Conservation (phyloP, 2,329 filamentous ascomycete genomes). For the Fusarium staphyleae region DNA sequence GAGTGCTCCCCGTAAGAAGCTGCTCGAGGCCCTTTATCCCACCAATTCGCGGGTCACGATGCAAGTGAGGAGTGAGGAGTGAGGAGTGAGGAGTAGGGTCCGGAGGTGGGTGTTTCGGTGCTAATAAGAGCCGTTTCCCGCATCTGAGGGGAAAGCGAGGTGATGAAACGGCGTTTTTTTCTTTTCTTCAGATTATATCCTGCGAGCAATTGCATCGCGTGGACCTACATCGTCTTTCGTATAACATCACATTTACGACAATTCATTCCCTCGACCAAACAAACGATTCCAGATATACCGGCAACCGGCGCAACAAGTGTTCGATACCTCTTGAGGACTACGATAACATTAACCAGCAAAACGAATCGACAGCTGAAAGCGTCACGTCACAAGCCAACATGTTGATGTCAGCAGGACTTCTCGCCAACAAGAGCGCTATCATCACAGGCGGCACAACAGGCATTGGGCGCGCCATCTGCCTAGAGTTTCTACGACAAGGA, state of each 20-base stretch:
- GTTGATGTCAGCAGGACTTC: slow-evolving; percentile 59
- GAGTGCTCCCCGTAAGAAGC: slow-evolving; percentile 6
- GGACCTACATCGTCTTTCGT: neutral
- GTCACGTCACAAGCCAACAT: slow-evolving; percentile 42
- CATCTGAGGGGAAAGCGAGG: slow-evolving; percentile 22
- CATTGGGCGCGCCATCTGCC: slow-evolving; percentile 84
- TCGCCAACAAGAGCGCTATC: slow-evolving; percentile 78
- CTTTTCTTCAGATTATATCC: neutral
- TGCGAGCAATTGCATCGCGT: neutral
- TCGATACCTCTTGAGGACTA: neutral
- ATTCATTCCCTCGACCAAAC: neutral
- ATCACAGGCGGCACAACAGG: slow-evolving; percentile 88
- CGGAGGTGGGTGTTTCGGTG: slow-evolving; percentile 18
- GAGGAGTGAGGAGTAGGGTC: slow-evolving; percentile 16
- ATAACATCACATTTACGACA: slow-evolving; percentile 4
- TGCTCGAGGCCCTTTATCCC: slow-evolving; percentile 11
- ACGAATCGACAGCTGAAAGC: neutral
- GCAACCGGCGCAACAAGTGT: no score
- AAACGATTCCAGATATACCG: neutral
- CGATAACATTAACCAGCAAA: neutral
- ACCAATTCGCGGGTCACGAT: slow-evolving; percentile 32
- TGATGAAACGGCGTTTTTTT: neutral
- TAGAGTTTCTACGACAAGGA: slow-evolving; percentile 80
- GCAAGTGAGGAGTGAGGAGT: slow-evolving; percentile 15
- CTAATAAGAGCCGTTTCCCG: slow-evolving; percentile 32